Base-by-base conservation (phyloP, 306 rosid species). In the Malus domestica region DNA sequence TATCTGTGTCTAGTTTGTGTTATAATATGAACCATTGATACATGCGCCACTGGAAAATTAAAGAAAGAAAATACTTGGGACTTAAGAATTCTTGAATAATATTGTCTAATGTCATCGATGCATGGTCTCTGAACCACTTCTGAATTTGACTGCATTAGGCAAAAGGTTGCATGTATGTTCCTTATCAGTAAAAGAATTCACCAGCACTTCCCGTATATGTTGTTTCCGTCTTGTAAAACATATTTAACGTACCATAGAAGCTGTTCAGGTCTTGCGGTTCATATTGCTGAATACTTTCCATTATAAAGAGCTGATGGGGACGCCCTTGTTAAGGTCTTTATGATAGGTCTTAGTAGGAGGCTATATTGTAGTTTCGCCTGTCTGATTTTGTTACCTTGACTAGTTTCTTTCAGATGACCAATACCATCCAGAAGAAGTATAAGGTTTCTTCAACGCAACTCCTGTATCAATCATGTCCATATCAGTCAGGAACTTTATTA, bases 401-500 rank as follows among this genome's bases (percentile, higher is more conserved):
- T 74, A 86, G 85, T 83, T 35, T 29, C 61, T 81, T 78, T 83
- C 86, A 95, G 98, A 90, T 95, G 98, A 95, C 98, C 63, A 95
- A 95, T 80, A 95, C 97, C 78, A 95, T 95, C 82, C 98, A 95
- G 85, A 95, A 92, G 87, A 90, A 87, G 86, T 90, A 70, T 77
- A 95, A 91, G 89, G 98, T 95, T 82, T 89, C 98, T 82, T 95
- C 98, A 57, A 95, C 98, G 72, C 98, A 95, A 85, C 97, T 95
- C 81, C 84, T 95, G 12, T 94, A 90, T 80, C 98, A 95, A 64
- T 92, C 98, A 80, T 87, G 91, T 74, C 98, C 98, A 25, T 91
- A 91, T 83, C 98, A 94, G 79, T 84, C 97, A 0, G 90, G 88
- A 70, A 90, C 97, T 68, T 86, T 95, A 86, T 87, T 95, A 78